These are phyloP conservation scores for Eucalyptus globulus DNA, from an alignment of 345 rosid genomes.

Conservation along the genomic window DNA sequence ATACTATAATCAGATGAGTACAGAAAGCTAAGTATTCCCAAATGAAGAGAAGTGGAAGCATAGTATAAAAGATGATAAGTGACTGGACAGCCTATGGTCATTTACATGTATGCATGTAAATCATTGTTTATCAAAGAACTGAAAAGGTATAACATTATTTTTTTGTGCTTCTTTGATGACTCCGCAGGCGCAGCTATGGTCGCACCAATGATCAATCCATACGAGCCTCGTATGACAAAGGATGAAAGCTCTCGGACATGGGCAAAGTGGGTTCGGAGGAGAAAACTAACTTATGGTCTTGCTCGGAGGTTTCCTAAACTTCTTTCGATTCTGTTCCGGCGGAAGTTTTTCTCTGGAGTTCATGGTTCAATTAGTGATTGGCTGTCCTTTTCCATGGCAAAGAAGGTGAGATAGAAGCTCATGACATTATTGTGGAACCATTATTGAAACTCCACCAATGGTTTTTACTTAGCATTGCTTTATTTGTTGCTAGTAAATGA, in stretches of 20 bases:
- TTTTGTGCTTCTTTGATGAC: not conserved
- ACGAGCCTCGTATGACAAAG: conserved; percentile 65
- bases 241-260: conserved; percentile 69
- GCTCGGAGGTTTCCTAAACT: conserved; percentile 61
- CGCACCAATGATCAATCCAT: conserved; percentile 75
- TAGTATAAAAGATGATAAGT: not conserved
- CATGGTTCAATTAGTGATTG: conserved; percentile 59
- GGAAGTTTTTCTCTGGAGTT: conserved; percentile 72
- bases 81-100: not conserved
- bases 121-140: not conserved
- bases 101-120: not conserved
- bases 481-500: not conserved
- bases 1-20: not conserved
- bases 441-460: not conserved
- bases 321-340: conserved; percentile 46
- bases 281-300: conserved; percentile 53
- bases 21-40: not conserved
- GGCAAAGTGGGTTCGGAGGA: conserved; percentile 49
- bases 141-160: not conserved
- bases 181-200: conserved; percentile 74
- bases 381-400: conserved; percentile 63
- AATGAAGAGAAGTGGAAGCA: not conserved
- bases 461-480: not conserved
- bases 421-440: not conserved
- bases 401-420: conserved; percentile 34